A percentile compares a stretch with the other conserved stretches of the same genome.
Evolutionary conservation across 768 basidiomycete genomes (phyloP).

Genomic region (Auricularia sp.): DNA sequence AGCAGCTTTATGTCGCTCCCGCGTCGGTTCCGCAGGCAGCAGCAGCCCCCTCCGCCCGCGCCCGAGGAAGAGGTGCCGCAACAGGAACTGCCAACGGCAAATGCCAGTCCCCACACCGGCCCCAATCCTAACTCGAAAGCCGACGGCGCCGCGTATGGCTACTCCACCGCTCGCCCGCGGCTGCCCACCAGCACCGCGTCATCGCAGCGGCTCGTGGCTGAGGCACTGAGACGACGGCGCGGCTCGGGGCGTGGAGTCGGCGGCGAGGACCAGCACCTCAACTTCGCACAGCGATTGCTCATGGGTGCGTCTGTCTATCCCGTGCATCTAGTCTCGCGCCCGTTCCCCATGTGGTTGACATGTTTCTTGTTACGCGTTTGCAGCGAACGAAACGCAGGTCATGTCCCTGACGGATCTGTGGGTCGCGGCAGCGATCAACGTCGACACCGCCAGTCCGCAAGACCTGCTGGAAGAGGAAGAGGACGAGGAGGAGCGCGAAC

Average conservation of each 20-base stretch:
- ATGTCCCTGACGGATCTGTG: constrained; percentile 94
- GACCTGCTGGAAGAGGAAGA: constrained; percentile 35
- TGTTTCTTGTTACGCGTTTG: constrained; percentile 2
- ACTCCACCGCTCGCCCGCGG: constrained; percentile 19
- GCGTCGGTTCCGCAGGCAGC: constrained; percentile 48
- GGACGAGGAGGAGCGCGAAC: constrained; percentile 16
- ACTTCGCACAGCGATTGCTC: constrained; percentile 78
- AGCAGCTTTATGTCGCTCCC: constrained; percentile 48
- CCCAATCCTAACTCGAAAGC: constrained; percentile 32
- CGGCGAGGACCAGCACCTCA: constrained; percentile 35
- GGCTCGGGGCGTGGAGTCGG: constrained; percentile 2
- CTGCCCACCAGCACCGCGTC: neutral
- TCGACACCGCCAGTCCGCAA: constrained; percentile 71
- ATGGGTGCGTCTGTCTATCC: constrained; percentile 31
- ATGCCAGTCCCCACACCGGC: constrained; percentile 4
- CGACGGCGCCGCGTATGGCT: constrained; percentile 77
- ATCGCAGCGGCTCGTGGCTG: constrained; percentile 5
- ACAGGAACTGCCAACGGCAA: neutral
- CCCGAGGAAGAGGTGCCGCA: neutral
- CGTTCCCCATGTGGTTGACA: too few relatives aligned
- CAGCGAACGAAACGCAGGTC: constrained; percentile 87
- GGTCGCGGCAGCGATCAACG: constrained; percentile 97
- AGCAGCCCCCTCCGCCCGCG: constrained; percentile 17
- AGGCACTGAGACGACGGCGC: constrained; percentile 14
- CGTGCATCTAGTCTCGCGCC: neutral